Conservation (phyloP, 1,284 basidiomycete species). For the Lentinula novae-zelandiae region DNA sequence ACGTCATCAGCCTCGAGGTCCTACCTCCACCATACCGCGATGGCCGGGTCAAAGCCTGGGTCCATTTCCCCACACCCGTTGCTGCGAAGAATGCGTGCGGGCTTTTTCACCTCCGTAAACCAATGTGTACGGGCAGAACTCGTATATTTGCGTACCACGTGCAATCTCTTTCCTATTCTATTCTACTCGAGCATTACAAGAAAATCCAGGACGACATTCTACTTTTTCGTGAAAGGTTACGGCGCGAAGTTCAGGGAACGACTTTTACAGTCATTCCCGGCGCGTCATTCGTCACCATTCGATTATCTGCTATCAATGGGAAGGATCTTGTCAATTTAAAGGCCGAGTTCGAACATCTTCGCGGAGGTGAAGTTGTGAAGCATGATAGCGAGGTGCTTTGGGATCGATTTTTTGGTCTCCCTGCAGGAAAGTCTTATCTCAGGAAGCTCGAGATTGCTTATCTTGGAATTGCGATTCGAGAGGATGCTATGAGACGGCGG, state of each 20-base stretch:
- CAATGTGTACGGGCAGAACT: slow-evolving; percentile 38
- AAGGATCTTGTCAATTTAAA: slow-evolving; percentile 51
- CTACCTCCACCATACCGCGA: slow-evolving; percentile 47
- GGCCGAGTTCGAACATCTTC: slow-evolving; percentile 51
- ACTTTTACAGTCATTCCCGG: slow-evolving; percentile 24
- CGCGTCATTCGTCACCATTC: slow-evolving; percentile 32
- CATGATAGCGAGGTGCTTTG: slow-evolving; percentile 50
- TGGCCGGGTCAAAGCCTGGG: slow-evolving; percentile 49
- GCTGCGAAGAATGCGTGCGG: slow-evolving; percentile 48
- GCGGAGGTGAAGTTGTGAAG: slow-evolving; percentile 54
- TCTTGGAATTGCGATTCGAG: slow-evolving; percentile 38
- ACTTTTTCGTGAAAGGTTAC: slow-evolving; percentile 25
- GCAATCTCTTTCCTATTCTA: slow-evolving; percentile 39
- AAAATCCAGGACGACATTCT: slow-evolving; percentile 35
- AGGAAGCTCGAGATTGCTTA: slow-evolving; percentile 33
- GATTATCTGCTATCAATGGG: slow-evolving; percentile 41
- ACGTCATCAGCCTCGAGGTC: slow-evolving; percentile 41
- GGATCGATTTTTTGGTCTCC: slow-evolving; percentile 54
- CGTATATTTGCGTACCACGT: slow-evolving; percentile 46
- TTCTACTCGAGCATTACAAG: slow-evolving; percentile 34
- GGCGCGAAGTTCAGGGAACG: slow-evolving; percentile 17
- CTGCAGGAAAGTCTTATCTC: slow-evolving; percentile 41
- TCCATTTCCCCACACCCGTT: slow-evolving; percentile 41
- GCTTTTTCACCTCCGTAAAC: slow-evolving; percentile 40
- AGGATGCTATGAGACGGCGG: slow-evolving; percentile 35